Percentiles rank a stretch among this genome's conserved stretches.
phyloP scores from a whole-genome alignment of 805 yeast species.

The Spathaspora girioi region DNA sequence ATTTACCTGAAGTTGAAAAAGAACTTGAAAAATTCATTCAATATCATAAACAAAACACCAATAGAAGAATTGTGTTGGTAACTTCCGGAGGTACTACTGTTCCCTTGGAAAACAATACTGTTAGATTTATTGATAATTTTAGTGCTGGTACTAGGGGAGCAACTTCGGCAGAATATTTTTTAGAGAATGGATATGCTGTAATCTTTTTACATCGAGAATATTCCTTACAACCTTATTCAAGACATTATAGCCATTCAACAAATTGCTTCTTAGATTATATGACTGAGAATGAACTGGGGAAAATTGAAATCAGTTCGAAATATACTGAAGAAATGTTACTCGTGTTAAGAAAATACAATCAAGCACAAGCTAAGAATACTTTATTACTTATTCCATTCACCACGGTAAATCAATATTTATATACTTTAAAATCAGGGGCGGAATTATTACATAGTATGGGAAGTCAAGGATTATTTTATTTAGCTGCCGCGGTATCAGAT shows the following conservation, averaged over 20 bases:
- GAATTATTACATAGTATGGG: constrained; percentile 54
- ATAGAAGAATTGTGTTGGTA: constrained; percentile 66
- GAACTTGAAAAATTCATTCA: constrained; percentile 62
- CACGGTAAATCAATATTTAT: constrained; percentile 90
- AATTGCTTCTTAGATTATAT: constrained; percentile 84
- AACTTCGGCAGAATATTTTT: constrained; percentile 86
- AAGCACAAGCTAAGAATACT: constrained; percentile 47
- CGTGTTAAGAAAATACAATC: constrained; percentile 53
- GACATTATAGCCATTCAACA: constrained; percentile 82
- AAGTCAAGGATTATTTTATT: constrained; percentile 65
- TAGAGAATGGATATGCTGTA: constrained; percentile 85
- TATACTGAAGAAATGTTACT: constrained; percentile 59
- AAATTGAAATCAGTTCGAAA: constrained; percentile 57
- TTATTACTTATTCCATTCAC: constrained; percentile 83
- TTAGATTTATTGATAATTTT: constrained; percentile 92
- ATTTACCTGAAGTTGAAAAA: constrained; percentile 57
- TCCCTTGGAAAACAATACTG: constrained; percentile 95
- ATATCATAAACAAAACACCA: constrained; percentile 41
- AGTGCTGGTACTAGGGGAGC: constrained; percentile 99
- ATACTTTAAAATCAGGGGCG: constrained; percentile 71
- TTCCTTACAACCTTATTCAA: constrained; percentile 86
- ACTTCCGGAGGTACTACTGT: constrained; percentile 98
- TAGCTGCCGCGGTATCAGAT: constrained; percentile 98
- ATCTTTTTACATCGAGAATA: constrained; percentile 91
- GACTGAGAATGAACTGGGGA: constrained; percentile 44